A percentile compares a stretch with the other conserved stretches of the same genome.
phyloP scores from a whole-genome alignment of 2,329 filamentous ascomycete species.

The Botryotinia convoluta region DNA sequence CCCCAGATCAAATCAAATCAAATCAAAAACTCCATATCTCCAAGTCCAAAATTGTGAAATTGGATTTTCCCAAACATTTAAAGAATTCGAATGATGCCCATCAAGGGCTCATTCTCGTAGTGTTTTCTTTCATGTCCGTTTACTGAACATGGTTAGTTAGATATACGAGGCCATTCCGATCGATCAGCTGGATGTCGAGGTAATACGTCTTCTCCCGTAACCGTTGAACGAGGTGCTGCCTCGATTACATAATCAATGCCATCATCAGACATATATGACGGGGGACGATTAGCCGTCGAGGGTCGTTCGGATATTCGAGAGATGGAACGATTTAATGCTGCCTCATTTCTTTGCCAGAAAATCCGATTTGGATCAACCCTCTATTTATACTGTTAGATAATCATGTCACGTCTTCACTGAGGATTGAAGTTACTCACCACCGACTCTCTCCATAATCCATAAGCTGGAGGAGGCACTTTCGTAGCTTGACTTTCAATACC shows the following conservation, averaged over 20 bases:
- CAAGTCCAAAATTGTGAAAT: not conserved
- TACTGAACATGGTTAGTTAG: not conserved
- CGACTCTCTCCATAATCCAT: conserved; percentile 80
- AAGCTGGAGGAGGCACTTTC: conserved; percentile 72
- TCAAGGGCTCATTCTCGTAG: conserved; percentile 6
- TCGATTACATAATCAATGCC: conserved; percentile 71
- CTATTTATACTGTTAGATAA: conserved; percentile 41
- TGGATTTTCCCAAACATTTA: not conserved
- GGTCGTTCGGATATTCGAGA: conserved; percentile 27
- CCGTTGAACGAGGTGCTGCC: conserved; percentile 58
- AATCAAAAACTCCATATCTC: not conserved
- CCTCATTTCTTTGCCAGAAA: conserved; percentile 67
- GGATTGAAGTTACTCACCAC: conserved; percentile 58
- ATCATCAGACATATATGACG: conserved; percentile 74
- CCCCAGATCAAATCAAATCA: not conserved
- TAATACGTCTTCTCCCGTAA: conserved; percentile 46
- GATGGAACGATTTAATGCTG: conserved; percentile 26
- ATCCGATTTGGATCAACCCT: conserved; percentile 77
- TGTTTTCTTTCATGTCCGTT: not conserved
- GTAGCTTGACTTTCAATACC: conserved; percentile 53
- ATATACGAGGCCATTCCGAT: conserved; percentile 13
- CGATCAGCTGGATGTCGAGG: conserved; percentile 50
- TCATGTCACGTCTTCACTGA: not conserved
- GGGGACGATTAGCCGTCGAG: conserved; percentile 55
- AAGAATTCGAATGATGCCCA: conserved; percentile 13